phyloP scores from a whole-genome alignment of 306 rosid species.

The Casuarina glauca region DNA sequence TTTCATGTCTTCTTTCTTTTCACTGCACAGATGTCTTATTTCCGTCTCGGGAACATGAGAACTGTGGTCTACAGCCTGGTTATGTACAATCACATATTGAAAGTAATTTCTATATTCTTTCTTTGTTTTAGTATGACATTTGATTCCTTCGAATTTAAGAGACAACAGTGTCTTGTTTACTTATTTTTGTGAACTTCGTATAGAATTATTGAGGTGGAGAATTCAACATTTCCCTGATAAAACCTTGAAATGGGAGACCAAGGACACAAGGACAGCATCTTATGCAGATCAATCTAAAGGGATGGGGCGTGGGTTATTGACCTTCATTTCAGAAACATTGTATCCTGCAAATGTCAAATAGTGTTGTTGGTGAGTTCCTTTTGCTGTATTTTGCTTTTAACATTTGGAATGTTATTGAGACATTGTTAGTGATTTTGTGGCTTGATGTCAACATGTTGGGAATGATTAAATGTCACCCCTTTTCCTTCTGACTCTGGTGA shows the following conservation, averaged over 20 bases:
- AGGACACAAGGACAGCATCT: constrained; percentile 99
- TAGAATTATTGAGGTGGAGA: constrained; percentile 73
- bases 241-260: constrained; percentile 91
- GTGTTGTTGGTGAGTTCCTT: constrained; percentile 84
- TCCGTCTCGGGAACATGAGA: constrained; percentile 93
- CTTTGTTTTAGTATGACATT: constrained; percentile 13
- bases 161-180: constrained; percentile 3
- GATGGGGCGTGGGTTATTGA: constrained; percentile 94
- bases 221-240: constrained; percentile 85
- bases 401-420: neutral
- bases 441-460: neutral
- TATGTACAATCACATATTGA: constrained; percentile 95
- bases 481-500: neutral
- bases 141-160: constrained; percentile 22
- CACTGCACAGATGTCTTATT: constrained; percentile 81
- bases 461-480: too few relatives aligned
- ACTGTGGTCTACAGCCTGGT: constrained; percentile 94
- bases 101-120: constrained; percentile 55
- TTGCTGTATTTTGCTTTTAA: constrained; percentile 10
- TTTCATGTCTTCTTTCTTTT: constrained; percentile 30
- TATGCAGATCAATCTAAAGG: constrained; percentile 96
- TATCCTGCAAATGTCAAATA: constrained; percentile 89
- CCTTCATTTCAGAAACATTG: constrained; percentile 97
- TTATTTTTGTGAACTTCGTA: neutral
- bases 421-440: neutral